A percentile compares a stretch with the other conserved stretches of the same genome.
Evolutionary conservation across 345 rosid genomes (phyloP).

Genomic region (Hibiscus mutabilis): DNA sequence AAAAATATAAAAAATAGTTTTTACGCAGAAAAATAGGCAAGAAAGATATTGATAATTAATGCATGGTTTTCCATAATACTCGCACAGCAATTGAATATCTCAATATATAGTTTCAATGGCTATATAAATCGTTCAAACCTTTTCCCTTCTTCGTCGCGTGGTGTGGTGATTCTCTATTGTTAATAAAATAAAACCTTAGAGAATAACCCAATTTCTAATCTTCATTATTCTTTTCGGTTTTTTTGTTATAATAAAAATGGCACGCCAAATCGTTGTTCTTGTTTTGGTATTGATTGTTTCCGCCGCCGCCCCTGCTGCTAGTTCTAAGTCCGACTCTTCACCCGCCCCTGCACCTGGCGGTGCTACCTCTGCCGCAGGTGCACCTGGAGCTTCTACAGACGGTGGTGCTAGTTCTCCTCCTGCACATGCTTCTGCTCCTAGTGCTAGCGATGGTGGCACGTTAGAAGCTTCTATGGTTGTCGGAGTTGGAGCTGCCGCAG

Average conservation of each 20-base stretch:
- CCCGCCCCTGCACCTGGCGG: background rate
- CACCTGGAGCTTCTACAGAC: background rate
- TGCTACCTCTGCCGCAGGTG: background rate
- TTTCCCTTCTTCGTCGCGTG: background rate
- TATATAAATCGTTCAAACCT: no score
- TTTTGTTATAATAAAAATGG: slow-evolving; percentile 25
- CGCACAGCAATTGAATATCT: no score
- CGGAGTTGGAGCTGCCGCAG: background rate
- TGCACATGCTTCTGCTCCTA: background rate
- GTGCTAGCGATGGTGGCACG: background rate
- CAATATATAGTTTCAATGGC: no score
- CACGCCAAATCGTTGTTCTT: slow-evolving; percentile 24
- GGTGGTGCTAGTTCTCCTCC: background rate
- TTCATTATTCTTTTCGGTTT: no score
- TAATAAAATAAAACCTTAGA: no score
- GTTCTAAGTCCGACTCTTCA: background rate
- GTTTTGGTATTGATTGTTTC: slow-evolving; percentile 28
- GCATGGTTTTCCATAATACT: no score
- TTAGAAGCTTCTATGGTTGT: background rate
- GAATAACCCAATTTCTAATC: no score
- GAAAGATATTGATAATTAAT: no score
- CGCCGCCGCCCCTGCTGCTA: slow-evolving; percentile 7
- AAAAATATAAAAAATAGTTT: no score
- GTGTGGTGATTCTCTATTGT: no score
- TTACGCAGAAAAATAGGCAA: no score